phyloP scores from a whole-genome alignment of 805 yeast genomes.

The Blastobotrys americana region DNA sequence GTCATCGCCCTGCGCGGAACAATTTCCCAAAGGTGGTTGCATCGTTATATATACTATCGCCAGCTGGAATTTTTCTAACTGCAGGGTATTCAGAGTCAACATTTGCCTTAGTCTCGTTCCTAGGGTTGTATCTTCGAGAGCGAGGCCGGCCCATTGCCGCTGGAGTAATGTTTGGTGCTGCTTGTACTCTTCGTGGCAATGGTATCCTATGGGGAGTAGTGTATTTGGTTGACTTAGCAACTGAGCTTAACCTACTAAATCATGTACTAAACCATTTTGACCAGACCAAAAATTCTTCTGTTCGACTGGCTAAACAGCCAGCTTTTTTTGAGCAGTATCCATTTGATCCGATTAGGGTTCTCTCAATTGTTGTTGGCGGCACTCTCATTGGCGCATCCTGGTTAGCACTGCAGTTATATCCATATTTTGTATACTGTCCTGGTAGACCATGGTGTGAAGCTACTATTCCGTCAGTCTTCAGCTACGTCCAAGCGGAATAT shows the following conservation, averaged over 20 bases:
- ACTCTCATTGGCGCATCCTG: slow-evolving; percentile 42
- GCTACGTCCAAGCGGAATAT: slow-evolving; percentile 67
- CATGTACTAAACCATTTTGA: no score
- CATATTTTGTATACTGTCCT: slow-evolving; percentile 61
- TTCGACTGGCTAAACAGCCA: slow-evolving; percentile 6
- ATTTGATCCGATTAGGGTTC: slow-evolving; percentile 18
- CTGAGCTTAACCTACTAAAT: slow-evolving; percentile 15
- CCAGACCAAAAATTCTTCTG: neutral
- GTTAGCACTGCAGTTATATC: slow-evolving; percentile 41
- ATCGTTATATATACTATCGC: slow-evolving; percentile 50
- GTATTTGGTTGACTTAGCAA: slow-evolving; percentile 50
- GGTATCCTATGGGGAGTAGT: slow-evolving; percentile 64
- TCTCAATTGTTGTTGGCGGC: slow-evolving; percentile 44
- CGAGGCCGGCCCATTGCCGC: slow-evolving; percentile 37
- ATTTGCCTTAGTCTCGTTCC: slow-evolving; percentile 53
- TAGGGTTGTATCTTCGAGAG: slow-evolving; percentile 49
- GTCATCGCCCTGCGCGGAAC: slow-evolving; percentile 3
- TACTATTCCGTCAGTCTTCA: slow-evolving; percentile 51
- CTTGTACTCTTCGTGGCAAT: slow-evolving; percentile 67
- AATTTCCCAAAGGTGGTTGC: slow-evolving; percentile 33
- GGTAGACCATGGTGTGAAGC: slow-evolving; percentile 68
- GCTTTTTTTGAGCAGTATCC: no score
- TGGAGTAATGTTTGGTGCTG: slow-evolving; percentile 48
- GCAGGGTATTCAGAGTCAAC: slow-evolving; percentile 71
- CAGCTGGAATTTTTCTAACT: slow-evolving; percentile 73